Conservation (phyloP, 2,329 filamentous ascomycete genomes). For the Sarocladium strictum region DNA sequence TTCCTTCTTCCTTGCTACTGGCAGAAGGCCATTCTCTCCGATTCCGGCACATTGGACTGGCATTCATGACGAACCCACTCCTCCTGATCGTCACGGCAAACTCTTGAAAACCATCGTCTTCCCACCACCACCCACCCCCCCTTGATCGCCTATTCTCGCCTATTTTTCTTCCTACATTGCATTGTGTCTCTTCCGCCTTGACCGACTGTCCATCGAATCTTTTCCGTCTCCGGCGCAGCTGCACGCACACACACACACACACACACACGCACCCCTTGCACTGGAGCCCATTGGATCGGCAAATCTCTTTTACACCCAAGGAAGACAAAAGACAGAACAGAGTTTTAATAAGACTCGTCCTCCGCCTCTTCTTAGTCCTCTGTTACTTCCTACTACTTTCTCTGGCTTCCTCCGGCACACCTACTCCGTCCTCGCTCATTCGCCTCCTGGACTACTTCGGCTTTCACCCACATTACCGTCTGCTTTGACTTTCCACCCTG, state of each 20-base stretch:
- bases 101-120: neutral
- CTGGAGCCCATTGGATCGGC: slow-evolving; percentile 3
- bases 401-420: neutral
- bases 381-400: too few relatives aligned
- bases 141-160: neutral
- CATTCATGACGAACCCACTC: neutral
- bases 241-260: neutral
- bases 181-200: neutral
- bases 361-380: neutral
- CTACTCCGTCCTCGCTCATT: neutral
- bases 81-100: neutral
- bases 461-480: too few relatives aligned
- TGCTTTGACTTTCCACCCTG: neutral
- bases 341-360: too few relatives aligned
- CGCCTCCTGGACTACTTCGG: too few relatives aligned
- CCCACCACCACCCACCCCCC: neutral
- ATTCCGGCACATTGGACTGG: neutral
- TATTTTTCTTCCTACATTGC: neutral
- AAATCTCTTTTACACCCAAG: too few relatives aligned
- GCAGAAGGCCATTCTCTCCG: neutral
- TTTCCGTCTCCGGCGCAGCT: neutral
- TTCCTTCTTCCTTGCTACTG: too few relatives aligned
- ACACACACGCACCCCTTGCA: neutral
- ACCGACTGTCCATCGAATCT: neutral
- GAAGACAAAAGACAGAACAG: too few relatives aligned